A percentile compares a stretch with the other conserved stretches of the same genome.
Conservation (phyloP, 495 filamentous ascomycete species). For the Trichocladium antarcticum region DNA sequence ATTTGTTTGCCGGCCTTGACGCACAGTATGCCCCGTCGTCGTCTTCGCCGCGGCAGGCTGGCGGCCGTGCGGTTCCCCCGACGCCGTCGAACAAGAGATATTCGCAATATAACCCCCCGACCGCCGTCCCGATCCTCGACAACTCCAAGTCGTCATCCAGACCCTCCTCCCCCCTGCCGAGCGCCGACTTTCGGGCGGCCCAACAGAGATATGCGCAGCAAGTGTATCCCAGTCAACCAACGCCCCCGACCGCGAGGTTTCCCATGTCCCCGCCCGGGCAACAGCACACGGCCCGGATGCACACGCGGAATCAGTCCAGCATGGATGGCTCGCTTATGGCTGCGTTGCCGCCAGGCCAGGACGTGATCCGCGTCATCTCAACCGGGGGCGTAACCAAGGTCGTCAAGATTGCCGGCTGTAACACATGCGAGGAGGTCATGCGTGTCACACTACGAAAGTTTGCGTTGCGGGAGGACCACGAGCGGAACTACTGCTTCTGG, state of each 20-base stretch:
- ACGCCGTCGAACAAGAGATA: constrained; percentile 58
- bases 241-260: constrained; percentile 23
- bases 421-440: constrained; percentile 82
- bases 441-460: constrained; percentile 76
- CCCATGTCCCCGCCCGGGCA: constrained; percentile 31
- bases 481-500: constrained; percentile 73
- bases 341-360: constrained; percentile 63
- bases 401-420: constrained; percentile 78
- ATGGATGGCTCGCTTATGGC: constrained; percentile 74
- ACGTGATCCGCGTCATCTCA: constrained; percentile 84
- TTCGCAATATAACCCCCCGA: constrained; percentile 49
- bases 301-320: constrained; percentile 56
- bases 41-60: constrained; percentile 53
- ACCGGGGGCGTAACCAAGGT: constrained; percentile 83
- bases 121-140: constrained; percentile 32
- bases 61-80: constrained; percentile 36
- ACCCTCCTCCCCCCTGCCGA: constrained; percentile 59
- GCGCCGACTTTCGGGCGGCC: constrained; percentile 38
- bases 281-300: constrained; percentile 38
- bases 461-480: constrained; percentile 59
- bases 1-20: constrained; percentile 62
- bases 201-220: constrained; percentile 34
- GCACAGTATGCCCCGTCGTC: constrained; percentile 52
- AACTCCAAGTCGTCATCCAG: constrained; percentile 49
- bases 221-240: constrained; percentile 23